These are phyloP conservation scores for Sordariomycetes sp. DNA, from an alignment of 2,329 filamentous ascomycete species.

Conservation along the genomic window DNA sequence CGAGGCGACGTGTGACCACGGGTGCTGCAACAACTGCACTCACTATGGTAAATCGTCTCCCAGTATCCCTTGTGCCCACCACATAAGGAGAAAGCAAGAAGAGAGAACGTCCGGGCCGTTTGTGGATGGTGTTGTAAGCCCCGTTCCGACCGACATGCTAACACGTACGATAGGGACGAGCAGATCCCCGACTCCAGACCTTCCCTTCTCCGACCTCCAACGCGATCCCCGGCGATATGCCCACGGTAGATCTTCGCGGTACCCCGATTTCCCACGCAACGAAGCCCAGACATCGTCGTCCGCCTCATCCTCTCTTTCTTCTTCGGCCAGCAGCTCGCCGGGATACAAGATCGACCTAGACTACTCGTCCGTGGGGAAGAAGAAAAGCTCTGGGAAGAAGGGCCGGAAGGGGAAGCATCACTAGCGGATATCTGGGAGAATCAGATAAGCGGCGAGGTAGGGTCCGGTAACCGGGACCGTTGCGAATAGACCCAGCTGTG, in stretches of 20 bases:
- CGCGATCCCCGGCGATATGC: not conserved
- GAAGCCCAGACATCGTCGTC: not conserved
- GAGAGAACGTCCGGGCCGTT: not conserved
- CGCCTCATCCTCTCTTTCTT: constrained; percentile 8
- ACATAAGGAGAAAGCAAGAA: too few relatives aligned
- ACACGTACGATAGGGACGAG: not conserved
- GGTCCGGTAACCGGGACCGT: not conserved
- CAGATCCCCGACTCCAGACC: not conserved
- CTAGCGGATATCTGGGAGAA: not conserved
- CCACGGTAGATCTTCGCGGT: not conserved
- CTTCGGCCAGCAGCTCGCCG: constrained; percentile 11
- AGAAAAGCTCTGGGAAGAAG: constrained; percentile 16
- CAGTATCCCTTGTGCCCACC: not conserved
- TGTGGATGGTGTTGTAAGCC: not conserved
- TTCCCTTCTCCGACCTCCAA: not conserved
- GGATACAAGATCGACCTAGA: constrained; percentile 18
- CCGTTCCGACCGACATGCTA: not conserved
- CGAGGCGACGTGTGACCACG: constrained; percentile 37
- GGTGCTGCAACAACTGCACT: constrained; percentile 38
- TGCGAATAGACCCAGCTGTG: not conserved
- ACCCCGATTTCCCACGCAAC: not conserved
- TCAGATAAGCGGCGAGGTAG: not conserved
- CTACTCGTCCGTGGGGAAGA: constrained; percentile 13
- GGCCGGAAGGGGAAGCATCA: constrained; percentile 13
- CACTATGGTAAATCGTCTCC: constrained; percentile 25